Conservation (phyloP, 192 early-diverging fungal species). For the Rhizophagus clarus region DNA sequence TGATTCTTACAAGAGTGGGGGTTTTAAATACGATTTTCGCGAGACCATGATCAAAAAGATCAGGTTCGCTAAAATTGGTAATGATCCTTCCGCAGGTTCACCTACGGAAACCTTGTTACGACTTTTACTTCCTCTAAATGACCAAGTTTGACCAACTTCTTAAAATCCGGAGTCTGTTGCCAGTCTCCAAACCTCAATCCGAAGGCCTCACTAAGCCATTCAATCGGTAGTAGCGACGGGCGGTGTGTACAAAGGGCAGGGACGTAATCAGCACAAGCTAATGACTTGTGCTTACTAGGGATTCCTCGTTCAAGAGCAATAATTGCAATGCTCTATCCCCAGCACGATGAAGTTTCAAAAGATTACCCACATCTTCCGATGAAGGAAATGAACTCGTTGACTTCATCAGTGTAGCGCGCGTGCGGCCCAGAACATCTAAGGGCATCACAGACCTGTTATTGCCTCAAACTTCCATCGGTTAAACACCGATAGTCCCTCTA, state of each 20-base stretch:
- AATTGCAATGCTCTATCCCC: slow-evolving; percentile 49
- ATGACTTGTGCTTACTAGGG: slow-evolving; percentile 82
- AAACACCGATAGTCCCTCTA: slow-evolving; percentile 44
- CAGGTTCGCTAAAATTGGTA: slow-evolving; percentile 58
- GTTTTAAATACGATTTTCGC: slow-evolving; percentile 64
- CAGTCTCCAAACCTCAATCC: slow-evolving; percentile 34
- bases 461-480: slow-evolving; percentile 17
- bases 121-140: slow-evolving; percentile 88
- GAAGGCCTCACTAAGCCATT: background rate
- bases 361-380: slow-evolving; percentile 49
- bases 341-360: slow-evolving; percentile 14
- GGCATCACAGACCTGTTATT: slow-evolving; percentile 87
- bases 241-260: slow-evolving; percentile 18
- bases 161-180: slow-evolving; percentile 47
- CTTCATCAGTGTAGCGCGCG: slow-evolving; percentile 66
- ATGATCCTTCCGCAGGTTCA: slow-evolving; percentile 38
- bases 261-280: slow-evolving; percentile 57
- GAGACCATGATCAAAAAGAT: slow-evolving; percentile 76
- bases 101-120: slow-evolving; percentile 21
- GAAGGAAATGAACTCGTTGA: slow-evolving; percentile 61
- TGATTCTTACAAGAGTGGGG: background rate
- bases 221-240: slow-evolving; percentile 1
- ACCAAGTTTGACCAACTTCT: slow-evolving; percentile 78
- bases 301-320: slow-evolving; percentile 81
- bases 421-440: slow-evolving; percentile 70